Percentiles rank a stretch among this genome's conserved stretches.
These are phyloP conservation scores for Gomphus bonarii DNA, from an alignment of 1,284 basidiomycete species.

Conservation along the genomic window DNA sequence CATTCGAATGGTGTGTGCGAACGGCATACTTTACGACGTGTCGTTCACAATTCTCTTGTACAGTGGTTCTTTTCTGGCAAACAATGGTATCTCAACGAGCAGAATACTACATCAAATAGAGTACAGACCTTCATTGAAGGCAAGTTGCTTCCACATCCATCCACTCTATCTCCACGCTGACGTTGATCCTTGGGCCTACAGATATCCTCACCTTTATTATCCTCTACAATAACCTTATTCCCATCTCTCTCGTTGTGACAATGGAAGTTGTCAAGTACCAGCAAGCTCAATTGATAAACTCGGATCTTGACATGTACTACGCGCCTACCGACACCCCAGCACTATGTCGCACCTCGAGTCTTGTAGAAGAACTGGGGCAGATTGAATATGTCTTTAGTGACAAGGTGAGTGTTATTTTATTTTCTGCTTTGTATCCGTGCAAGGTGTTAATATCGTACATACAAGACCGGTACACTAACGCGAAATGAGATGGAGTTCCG, in stretches of 20 bases:
- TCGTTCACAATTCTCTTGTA: background rate
- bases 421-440: background rate
- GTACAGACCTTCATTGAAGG: constrained; percentile 2
- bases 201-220: constrained; percentile 99
- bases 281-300: constrained; percentile 95
- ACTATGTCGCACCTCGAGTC: constrained; percentile 89
- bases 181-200: constrained; percentile 23
- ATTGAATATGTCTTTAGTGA: constrained; percentile 99
- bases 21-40: constrained; percentile 16
- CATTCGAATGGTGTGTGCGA: constrained; percentile 46
- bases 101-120: constrained; percentile 25
- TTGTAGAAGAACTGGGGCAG: constrained; percentile 97
- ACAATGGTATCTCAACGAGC: constrained; percentile 70
- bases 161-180: constrained; percentile 9
- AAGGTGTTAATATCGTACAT: background rate
- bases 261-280: constrained; percentile 99
- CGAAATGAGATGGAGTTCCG: constrained; percentile 99
- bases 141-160: background rate
- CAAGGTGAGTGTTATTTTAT: constrained; percentile 34
- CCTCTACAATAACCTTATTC: constrained; percentile 97
- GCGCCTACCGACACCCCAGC: constrained; percentile 92
- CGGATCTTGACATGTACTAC: constrained; percentile 95
- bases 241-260: constrained; percentile 98
- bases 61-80: constrained; percentile 73
- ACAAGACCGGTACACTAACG: constrained; percentile 83